Base-by-base conservation (phyloP, 1,139 yeast genomes). In the Suhomyces taliae region DNA sequence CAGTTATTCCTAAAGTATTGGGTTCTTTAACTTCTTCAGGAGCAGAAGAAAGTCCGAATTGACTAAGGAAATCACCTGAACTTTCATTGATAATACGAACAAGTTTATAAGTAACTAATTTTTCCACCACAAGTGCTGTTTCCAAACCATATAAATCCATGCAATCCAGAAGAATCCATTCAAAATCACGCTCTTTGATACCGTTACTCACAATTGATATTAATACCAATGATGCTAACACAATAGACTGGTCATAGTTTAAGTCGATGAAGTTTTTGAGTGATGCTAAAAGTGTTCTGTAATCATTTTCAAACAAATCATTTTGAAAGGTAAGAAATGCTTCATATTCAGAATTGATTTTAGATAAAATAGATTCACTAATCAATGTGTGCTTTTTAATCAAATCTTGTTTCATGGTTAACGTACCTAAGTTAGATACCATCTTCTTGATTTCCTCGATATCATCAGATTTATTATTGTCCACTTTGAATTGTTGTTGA, bases 301-400 rank as follows among this genome's bases (percentile, higher is more conserved):
- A 79, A 53, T 83, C 86, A 51, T 80, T 61, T 10, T 81, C 82
- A 45, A 87, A 71, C 2, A 89, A 67, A 43, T 85, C 87, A 64
- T 90, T 95, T 60, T 90, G 95, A 41, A 90, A 72, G 49, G 82
- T 85, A 19, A 90, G 67, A 49, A 79, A 74, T 27, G 72, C 70
- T 54, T 83, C 83, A 61, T 83, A 83, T 41, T 65, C 69, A 37
- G 65, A 53, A 40, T 77, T 78, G 9, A 89, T 83, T 35, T 70
- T 69, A 11, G 70, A 65, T 62, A 91, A 70, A 2, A 90, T 74
- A 26, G 72, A 74, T 56, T 90, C 96, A 4, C 96, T 88, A 27
- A 93, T 69, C 4, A 71, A 70, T 0, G 97, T 90, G 61, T 90
- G 97, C 50, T 82, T 80, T 49, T 87, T 81, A 32, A 93, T 77